phyloP scores from a whole-genome alignment of 140 eudicot genomes.

The Cichorium intybus region DNA sequence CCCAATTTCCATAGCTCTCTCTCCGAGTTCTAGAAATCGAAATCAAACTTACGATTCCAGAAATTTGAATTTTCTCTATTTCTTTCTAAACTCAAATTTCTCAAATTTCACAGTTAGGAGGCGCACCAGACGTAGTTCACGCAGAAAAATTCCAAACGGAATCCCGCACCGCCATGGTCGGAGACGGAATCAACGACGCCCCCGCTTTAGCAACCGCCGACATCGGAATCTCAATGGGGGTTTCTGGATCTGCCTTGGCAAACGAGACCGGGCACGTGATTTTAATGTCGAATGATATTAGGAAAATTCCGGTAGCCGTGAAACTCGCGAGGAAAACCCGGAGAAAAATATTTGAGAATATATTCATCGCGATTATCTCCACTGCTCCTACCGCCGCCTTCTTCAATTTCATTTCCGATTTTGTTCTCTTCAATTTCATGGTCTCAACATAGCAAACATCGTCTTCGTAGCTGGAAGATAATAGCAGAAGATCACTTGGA shows the following conservation, averaged over 20 bases:
- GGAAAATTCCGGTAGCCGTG: too few species aligned
- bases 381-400: slow-evolving; percentile 60
- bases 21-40: too few species aligned
- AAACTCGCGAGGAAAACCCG: slow-evolving; percentile 49
- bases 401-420: slow-evolving; percentile 47
- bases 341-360: slow-evolving; percentile 50
- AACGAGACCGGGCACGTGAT: slow-evolving; percentile 74
- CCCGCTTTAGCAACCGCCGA: slow-evolving; percentile 90
- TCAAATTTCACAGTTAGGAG: slow-evolving; percentile 56
- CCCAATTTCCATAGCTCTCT: too few species aligned
- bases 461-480: slow-evolving; percentile 53
- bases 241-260: slow-evolving; percentile 90
- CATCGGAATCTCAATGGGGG: too few species aligned
- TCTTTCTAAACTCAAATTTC: background rate
- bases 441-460: slow-evolving; percentile 56
- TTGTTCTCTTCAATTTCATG: slow-evolving; percentile 51
- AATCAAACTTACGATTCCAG: background rate
- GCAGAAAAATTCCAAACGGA: slow-evolving; percentile 62
- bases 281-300: slow-evolving; percentile 86
- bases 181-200: slow-evolving; percentile 93
- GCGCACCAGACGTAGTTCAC: slow-evolving; percentile 52
- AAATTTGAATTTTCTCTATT: background rate
- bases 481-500: slow-evolving; percentile 37
- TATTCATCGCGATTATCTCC: slow-evolving; percentile 44
- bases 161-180: slow-evolving; percentile 78